These are phyloP conservation scores for Oemleria cerasiformis DNA, from an alignment of 306 rosid species.

Conservation along the genomic window DNA sequence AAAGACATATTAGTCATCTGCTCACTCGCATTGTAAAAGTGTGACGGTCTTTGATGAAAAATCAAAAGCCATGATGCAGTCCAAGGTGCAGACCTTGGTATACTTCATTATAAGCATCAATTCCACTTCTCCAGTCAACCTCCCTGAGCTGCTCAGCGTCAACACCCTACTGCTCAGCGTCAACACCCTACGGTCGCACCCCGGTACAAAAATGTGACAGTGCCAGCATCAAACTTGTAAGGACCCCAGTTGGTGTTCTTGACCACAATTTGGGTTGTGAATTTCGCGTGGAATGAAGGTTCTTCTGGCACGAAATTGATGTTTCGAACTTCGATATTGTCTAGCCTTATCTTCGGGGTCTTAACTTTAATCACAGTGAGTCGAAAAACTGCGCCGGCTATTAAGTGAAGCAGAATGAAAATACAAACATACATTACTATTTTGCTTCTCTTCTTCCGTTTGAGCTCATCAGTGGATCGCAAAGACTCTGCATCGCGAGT, in stretches of 20 bases:
- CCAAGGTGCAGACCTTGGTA: too few relatives aligned
- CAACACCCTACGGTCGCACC: neutral
- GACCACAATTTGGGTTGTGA: constrained; percentile 7
- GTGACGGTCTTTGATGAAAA: too few relatives aligned
- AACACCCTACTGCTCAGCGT: too few relatives aligned
- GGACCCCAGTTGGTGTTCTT: constrained; percentile 19
- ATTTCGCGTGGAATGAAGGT: neutral
- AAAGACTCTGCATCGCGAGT: neutral
- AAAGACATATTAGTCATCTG: too few relatives aligned
- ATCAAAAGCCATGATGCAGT: too few relatives aligned
- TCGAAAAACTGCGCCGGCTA: neutral
- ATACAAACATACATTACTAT: neutral
- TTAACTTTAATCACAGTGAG: constrained; percentile 2
- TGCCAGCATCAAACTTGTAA: neutral
- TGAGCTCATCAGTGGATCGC: neutral
- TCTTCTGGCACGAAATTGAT: neutral
- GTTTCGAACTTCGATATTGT: neutral
- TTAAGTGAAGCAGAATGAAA: neutral
- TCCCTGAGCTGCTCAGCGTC: too few relatives aligned
- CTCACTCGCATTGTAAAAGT: too few relatives aligned
- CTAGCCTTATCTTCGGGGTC: neutral
- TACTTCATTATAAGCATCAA: too few relatives aligned
- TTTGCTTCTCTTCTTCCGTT: constrained; percentile 2
- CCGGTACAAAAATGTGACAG: neutral
- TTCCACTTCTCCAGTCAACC: too few relatives aligned